A percentile compares a stretch with the other conserved stretches of the same genome.
These are phyloP conservation scores for Eutypella sp. DNA, from an alignment of 2,329 filamentous ascomycete species.

Conservation along the genomic window DNA sequence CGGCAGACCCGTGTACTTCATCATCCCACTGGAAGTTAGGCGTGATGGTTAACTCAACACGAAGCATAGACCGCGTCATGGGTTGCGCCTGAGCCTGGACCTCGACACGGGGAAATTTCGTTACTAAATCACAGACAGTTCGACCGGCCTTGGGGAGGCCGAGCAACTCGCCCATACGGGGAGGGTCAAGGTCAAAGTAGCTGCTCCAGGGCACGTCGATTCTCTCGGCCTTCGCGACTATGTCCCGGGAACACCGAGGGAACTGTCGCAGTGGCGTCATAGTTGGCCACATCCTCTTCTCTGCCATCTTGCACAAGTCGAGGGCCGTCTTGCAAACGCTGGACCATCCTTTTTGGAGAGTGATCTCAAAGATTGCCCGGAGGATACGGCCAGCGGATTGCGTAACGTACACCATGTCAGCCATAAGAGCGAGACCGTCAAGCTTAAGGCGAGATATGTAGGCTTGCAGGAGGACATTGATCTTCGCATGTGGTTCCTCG, in stretches of 20 bases:
- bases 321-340: slow-evolving; percentile 87
- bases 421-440: slow-evolving; percentile 92
- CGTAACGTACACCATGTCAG: slow-evolving; percentile 97
- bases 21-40: slow-evolving; percentile 98
- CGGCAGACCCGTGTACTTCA: slow-evolving; percentile 75
- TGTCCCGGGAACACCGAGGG: slow-evolving; percentile 72
- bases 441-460: slow-evolving; percentile 94
- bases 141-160: slow-evolving; percentile 85
- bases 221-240: slow-evolving; percentile 86
- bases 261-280: slow-evolving; percentile 97
- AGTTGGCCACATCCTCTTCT: slow-evolving; percentile 99
- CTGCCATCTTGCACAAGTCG: slow-evolving; percentile 97
- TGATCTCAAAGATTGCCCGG: slow-evolving; percentile 92
- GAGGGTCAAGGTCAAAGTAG: slow-evolving; percentile 95
- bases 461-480: slow-evolving; percentile 93
- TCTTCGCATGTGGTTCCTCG: slow-evolving; percentile 94
- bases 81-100: slow-evolving; percentile 92
- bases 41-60: slow-evolving; percentile 83
- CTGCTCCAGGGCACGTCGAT: slow-evolving; percentile 91
- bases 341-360: slow-evolving; percentile 95
- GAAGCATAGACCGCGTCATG: slow-evolving; percentile 87
- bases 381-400: slow-evolving; percentile 96
- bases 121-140: slow-evolving; percentile 77
- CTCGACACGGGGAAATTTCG: slow-evolving; percentile 90
- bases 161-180: slow-evolving; percentile 90